Conservation (phyloP, 305 asterid species). For the Ilex paraguariensis region DNA sequence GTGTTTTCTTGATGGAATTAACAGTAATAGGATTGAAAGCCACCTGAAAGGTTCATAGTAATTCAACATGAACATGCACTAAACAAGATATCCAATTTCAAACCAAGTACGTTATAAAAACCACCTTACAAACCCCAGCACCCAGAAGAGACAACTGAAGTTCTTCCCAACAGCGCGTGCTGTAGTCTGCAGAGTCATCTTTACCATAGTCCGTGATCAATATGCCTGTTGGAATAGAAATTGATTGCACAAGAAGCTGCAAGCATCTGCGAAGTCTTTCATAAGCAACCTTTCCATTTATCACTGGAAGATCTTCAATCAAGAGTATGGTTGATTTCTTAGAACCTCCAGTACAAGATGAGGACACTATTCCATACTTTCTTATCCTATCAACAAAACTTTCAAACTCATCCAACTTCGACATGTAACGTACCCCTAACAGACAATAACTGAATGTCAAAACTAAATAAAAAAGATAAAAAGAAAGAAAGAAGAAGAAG, state of each 20-base stretch:
- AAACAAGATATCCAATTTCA: constrained; percentile 13
- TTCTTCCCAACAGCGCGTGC: constrained; percentile 68
- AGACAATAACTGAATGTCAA: constrained; percentile 19
- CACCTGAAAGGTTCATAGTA: constrained; percentile 49
- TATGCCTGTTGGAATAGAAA: constrained; percentile 77
- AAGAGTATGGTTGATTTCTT: constrained; percentile 50
- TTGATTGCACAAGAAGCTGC: constrained; percentile 80
- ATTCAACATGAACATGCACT: constrained; percentile 16
- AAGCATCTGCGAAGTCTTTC: constrained; percentile 66
- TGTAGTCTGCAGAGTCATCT: constrained; percentile 61
- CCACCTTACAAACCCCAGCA: constrained; percentile 94
- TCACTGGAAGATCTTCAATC: constrained; percentile 90
- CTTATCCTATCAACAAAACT: constrained; percentile 78
- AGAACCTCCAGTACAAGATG: constrained; percentile 40
- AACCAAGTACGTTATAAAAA: constrained; percentile 21
- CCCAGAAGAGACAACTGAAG: constrained; percentile 70
- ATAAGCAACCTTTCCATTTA: constrained; percentile 57
- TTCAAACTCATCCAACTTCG: constrained; percentile 93
- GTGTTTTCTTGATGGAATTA: constrained; percentile 67
- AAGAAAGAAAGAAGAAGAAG: not conserved
- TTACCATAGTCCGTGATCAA: constrained; percentile 64
- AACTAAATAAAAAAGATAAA: not conserved
- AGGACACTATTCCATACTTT: constrained; percentile 69
- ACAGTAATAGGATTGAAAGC: constrained; percentile 70
- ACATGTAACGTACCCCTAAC: constrained; percentile 67